phyloP scores from a whole-genome alignment of 441 rosid species.

The Manihot esculenta region DNA sequence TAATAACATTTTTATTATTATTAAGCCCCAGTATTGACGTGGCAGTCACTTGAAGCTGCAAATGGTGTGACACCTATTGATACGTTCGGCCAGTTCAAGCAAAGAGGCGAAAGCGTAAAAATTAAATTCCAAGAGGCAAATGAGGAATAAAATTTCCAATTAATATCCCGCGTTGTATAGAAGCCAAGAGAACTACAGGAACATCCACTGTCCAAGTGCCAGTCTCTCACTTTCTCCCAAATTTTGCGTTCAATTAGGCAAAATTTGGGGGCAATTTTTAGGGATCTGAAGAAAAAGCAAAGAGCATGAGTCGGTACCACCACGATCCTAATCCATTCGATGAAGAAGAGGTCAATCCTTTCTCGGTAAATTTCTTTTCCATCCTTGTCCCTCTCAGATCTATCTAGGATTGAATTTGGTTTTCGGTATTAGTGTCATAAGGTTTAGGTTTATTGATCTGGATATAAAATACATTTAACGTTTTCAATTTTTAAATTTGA shows the following conservation, averaged over 20 bases:
- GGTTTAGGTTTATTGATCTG: not conserved
- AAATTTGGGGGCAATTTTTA: conserved; percentile 26
- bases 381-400: conserved; percentile 32
- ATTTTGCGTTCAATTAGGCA: not conserved
- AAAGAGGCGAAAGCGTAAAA: conserved; percentile 1
- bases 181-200: no score
- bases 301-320: conserved; percentile 64
- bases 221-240: not conserved
- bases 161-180: conserved; percentile 29
- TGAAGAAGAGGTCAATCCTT: conserved; percentile 95
- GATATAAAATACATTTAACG: not conserved
- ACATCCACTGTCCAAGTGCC: no score
- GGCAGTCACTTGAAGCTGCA: no score
- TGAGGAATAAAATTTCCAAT: not conserved
- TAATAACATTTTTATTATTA: no score
- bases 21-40: no score
- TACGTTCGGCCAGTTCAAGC: no score
- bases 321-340: conserved; percentile 92
- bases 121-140: not conserved
- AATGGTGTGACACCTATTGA: no score
- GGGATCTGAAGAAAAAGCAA: conserved; percentile 13
- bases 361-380: conserved; percentile 58
- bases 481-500: not conserved
- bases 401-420: not conserved
- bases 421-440: not conserved